Evolutionary conservation across 2,329 filamentous ascomycete genomes (phyloP), one percentile per base, ranked within the genome.

Genomic region (Kalmusia sp.): DNA sequence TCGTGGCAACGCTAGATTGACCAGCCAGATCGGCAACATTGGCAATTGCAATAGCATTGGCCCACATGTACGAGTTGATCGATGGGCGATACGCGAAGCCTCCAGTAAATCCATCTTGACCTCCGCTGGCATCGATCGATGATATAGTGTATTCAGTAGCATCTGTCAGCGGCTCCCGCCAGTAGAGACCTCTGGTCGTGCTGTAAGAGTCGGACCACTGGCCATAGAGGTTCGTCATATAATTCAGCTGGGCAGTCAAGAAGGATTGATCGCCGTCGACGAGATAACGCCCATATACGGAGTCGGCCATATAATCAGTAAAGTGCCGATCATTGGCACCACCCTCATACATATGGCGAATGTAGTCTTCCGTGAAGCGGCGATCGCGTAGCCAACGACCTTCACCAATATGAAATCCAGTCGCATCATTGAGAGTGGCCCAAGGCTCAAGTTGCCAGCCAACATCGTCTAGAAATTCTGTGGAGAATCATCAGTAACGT

Each of bases 371-470:
- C 35, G 75, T 76, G 57, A 76, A 79, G 1, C 76, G 72, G 22
- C 76, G 71, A 56, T 80, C 77, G 31, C 76, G 73, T 25, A 69
- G 70, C 77, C 76, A 80, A n/a, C 76, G 68, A 0, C 76, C 77
- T 54, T 79, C 77, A 6, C 72, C 69, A 4, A 80, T 58, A 55
- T 79, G 77, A 30, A 79, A 79, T 3, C 73, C 77, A 1, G 77
- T 75, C 1, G 77, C 77, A 57, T 79, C 76, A 46, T 78, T 79
- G 33, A 80, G 54, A 4, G 76, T 72, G 1, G 75, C 77, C 63
- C 71, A 79, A 0, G 77, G 77, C 30, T 69, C 62, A 0, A 73
- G 70, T 50, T 77, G 73, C 77, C 76, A 80, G 28, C 71, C 44
- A 1, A 79, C 77, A 40, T 79, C 75, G 54, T 77, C 70, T 9